phyloP scores from a whole-genome alignment of 768 basidiomycete genomes.

The Lactarius quietus region DNA sequence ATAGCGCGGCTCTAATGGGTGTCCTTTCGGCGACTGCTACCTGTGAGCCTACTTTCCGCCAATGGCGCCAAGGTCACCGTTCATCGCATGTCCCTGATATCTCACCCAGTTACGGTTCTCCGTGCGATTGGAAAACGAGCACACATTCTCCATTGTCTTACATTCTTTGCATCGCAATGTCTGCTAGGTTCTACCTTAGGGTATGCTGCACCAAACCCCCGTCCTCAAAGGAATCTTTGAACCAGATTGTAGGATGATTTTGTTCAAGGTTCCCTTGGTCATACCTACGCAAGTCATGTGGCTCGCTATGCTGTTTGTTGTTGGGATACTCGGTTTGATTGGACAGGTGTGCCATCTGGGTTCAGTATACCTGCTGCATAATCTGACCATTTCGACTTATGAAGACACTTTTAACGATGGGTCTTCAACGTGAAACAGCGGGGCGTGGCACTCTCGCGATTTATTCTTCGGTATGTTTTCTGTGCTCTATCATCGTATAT shows the following conservation, averaged over 20 bases:
- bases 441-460: conserved; percentile 59
- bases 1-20: conserved; percentile 58
- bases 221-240: background rate
- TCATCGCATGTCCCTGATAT: background rate
- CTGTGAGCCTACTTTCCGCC: conserved; percentile 43
- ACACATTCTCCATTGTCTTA: conserved; percentile 67
- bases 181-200: conserved; percentile 39
- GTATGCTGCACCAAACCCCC: conserved; percentile 19
- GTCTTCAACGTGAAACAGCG: conserved; percentile 62
- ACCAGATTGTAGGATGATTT: conserved; percentile 40
- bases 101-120: conserved; percentile 43
- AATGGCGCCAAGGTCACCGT: background rate
- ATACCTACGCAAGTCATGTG: conserved; percentile 44
- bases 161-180: conserved; percentile 61
- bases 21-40: conserved; percentile 64
- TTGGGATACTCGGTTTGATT: conserved; percentile 50
- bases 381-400: background rate
- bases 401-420: conserved; percentile 56
- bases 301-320: conserved; percentile 43
- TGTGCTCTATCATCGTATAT: background rate
- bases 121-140: conserved; percentile 74
- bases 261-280: conserved; percentile 40
- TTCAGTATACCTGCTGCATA: background rate
- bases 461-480: conserved; percentile 46
- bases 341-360: conserved; percentile 36